Conservation (phyloP, 1,139 yeast genomes). For the Nakaseomyces kungkrabaensis region DNA sequence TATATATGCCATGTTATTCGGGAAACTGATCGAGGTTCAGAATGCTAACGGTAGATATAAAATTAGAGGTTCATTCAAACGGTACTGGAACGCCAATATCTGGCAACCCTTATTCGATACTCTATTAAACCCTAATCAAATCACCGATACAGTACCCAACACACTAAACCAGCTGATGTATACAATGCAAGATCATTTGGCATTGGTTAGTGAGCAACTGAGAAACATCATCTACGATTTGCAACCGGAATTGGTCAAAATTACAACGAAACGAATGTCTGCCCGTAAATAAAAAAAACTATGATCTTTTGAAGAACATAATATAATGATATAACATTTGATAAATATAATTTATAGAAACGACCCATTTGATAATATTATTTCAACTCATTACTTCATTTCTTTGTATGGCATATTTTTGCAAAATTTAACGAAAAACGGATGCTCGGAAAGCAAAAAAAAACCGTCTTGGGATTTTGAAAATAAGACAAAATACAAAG, state of each 20-base stretch:
- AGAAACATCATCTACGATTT: constrained; percentile 1
- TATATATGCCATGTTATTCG: constrained; percentile 63
- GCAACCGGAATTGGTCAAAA: constrained; percentile 3
- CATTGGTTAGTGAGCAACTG: constrained; percentile 5
- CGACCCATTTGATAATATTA: background rate
- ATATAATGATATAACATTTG: no score
- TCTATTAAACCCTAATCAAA: constrained; percentile 47
- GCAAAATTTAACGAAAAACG: background rate
- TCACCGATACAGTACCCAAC: background rate
- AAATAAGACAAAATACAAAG: no score
- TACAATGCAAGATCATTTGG: background rate
- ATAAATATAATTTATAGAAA: no score
- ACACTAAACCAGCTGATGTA: background rate
- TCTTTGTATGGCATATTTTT: background rate
- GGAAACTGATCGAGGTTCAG: constrained; percentile 45
- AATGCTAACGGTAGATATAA: constrained; percentile 27
- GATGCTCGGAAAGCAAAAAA: no score
- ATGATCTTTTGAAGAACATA: background rate
- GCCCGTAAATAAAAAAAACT: background rate
- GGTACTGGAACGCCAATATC: constrained; percentile 68
- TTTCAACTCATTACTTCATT: background rate
- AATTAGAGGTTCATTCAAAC: constrained; percentile 42
- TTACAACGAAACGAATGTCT: constrained; percentile 5
- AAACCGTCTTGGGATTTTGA: no score
- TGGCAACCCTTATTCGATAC: constrained; percentile 64